Evolutionary conservation across 2,329 filamentous ascomycete genomes (phyloP), one percentile per base, ranked within the genome.

Genomic region (Calonectria crousiana): DNA sequence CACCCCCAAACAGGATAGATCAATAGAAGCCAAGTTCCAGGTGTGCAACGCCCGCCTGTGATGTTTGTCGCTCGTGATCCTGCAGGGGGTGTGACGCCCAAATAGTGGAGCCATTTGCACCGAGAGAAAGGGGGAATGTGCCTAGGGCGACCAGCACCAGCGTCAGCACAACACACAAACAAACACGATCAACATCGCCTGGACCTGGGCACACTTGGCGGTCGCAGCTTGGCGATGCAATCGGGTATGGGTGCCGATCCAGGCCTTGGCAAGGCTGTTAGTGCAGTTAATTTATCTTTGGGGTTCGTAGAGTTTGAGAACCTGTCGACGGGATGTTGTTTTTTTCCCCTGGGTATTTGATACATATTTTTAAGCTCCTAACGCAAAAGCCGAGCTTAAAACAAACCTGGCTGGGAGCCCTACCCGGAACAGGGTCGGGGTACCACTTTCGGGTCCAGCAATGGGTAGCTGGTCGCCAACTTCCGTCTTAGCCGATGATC

Each of bases 181-280:
- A 67, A 51, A 44, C 26, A 56, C 18, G 36, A 62, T 44, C 34
- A 52, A 49, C 32, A 18, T 38, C n/a, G 8, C 38, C 52, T 32
- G 38, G n/a, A 23, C 44, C 34, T 51, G 52, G 44, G 65, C 47
- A 53, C 51, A 62, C 79, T 80, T 79, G 77, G 79, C 78, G 76
- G 68, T 52, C 66, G 56, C 58, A 72, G 51, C 76, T 76, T 78
- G 74, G 76, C 71, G 67, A 75, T 69, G 67, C 58, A 75, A 81
- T 81, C 79, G 79, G 77, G 78, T 76, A 47, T 64, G 51, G 74
- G 71, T 81, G 79, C 79, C 78, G 79, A 81, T 80, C 78, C 70
- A 66, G 62, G 74, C 44, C 79, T 81, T 81, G 79, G 77, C 79
- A 79, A 68, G 69, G 71, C 75, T 76, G 30, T 34, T 72, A 47